Conservation (phyloP, 83 land plant genomes). For the Thuja plicata region DNA sequence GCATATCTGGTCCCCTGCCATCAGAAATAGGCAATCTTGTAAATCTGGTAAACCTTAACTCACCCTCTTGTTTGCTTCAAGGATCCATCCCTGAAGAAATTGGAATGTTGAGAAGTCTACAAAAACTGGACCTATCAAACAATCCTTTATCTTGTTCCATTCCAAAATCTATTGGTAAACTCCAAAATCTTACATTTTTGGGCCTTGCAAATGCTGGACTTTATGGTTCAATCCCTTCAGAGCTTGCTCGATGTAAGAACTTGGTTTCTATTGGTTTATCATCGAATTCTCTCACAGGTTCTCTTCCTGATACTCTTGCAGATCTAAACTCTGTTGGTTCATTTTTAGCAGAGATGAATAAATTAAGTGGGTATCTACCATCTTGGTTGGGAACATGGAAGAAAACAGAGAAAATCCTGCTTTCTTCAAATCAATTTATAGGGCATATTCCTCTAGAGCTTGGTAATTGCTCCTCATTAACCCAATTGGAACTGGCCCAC, state of each 20-base stretch:
- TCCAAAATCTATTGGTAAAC: constrained; percentile 37
- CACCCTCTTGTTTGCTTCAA: constrained; percentile 21
- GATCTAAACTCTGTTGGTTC: constrained; percentile 17
- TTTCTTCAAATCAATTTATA: constrained; percentile 31
- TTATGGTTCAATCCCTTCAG: constrained; percentile 48
- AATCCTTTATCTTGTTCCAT: constrained; percentile 38
- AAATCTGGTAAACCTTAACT: constrained; percentile 14
- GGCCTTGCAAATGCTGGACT: constrained; percentile 30
- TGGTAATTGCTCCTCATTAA: constrained; percentile 16
- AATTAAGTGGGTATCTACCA: constrained; percentile 36
- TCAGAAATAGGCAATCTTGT: constrained; percentile 27
- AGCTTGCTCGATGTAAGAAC: constrained; percentile 36
- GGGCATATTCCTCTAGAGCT: constrained; percentile 35
- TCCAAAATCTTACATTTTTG: constrained; percentile 34
- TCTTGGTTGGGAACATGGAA: constrained; percentile 42
- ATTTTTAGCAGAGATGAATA: constrained; percentile 32
- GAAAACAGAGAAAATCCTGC: constrained; percentile 14
- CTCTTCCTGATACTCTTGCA: constrained; percentile 32
- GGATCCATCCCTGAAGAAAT: constrained; percentile 45
- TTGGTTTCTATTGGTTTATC: constrained; percentile 36
- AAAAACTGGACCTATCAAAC: constrained; percentile 33
- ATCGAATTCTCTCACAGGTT: constrained; percentile 48
- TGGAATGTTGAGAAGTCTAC: constrained; percentile 23
- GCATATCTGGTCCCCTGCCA: constrained; percentile 24
- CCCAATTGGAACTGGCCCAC: constrained; percentile 20